Percentiles rank a stretch among this genome's conserved stretches.
Evolutionary conservation across 371 early-diverging fungal species (phyloP).

Genomic region (Rhizopus stolonifer): DNA sequence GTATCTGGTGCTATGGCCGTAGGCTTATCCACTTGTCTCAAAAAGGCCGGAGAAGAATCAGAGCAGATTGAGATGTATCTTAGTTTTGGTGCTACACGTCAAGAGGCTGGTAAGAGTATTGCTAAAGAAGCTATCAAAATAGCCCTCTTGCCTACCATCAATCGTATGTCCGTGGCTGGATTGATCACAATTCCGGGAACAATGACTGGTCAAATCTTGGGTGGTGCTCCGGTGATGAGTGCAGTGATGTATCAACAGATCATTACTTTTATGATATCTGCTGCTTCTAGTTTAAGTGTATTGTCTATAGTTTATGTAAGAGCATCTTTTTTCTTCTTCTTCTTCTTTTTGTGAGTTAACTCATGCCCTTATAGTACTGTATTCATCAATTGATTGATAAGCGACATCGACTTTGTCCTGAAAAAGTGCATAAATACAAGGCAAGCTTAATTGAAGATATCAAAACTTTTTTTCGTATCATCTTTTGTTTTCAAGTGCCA

Average conservation of each 20-base stretch:
- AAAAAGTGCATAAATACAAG: conserved; percentile 41
- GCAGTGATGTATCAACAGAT: conserved; percentile 83
- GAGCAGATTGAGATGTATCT: conserved; percentile 77
- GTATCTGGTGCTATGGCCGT: conserved; percentile 83
- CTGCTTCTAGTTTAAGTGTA: conserved; percentile 66
- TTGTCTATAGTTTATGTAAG: conserved; percentile 61
- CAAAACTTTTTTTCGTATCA: conserved; percentile 4
- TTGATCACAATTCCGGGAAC: conserved; percentile 88
- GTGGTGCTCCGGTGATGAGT: conserved; percentile 76
- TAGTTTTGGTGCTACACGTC: conserved; percentile 80
- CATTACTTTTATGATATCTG: conserved; percentile 82
- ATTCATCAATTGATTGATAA: conserved; percentile 62
- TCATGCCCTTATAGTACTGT: conserved; percentile 38
- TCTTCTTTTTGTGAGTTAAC: background rate
- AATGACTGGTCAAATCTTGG: conserved; percentile 91
- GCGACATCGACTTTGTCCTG: conserved; percentile 55
- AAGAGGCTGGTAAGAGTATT: conserved; percentile 80
- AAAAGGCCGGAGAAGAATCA: conserved; percentile 53
- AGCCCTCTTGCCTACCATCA: conserved; percentile 82
- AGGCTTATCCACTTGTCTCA: conserved; percentile 64
- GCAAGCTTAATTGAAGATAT: conserved; percentile 25
- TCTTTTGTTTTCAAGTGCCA: conserved; percentile 3
- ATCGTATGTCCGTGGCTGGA: conserved; percentile 84
- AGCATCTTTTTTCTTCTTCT: background rate
- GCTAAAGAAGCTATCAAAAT: conserved; percentile 71